Evolutionary conservation across 257 asterid genomes (phyloP), one percentile per base, ranked within the genome.

Genomic region (Capsicum pubescens): DNA sequence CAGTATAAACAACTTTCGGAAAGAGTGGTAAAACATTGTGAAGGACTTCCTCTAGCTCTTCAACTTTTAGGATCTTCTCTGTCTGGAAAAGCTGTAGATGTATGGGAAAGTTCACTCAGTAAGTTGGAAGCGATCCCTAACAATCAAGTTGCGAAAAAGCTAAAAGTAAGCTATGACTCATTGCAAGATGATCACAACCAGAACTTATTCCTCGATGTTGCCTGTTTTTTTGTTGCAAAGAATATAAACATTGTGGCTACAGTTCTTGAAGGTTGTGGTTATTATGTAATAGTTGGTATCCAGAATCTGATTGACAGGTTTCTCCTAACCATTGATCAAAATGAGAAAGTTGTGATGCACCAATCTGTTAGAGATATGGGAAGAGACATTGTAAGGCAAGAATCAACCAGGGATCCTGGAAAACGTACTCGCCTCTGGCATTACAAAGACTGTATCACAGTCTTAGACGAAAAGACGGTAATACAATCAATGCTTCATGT

Each of bases 1-100:
- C 19, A 36, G 60, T 61, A 58, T 32, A 3, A 15, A 55, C 35
- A 84, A 14, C 42, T 42, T n/a, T 74, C 83, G 10, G 13, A 59
- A 60, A 61, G 54, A n/a, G 82, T 78, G 42, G 26, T 74, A 6
- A 15, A 19, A 10, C 82, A 84, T 46, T 84, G 86, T 61, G 82
- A 42, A 39, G 86, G 86, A 17, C 46, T 84, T 74, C 86, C 83
- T 11, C 61, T 84, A 17, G 82, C 86, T 84, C 83, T 84, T 84
- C 74, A 63, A 54, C 61, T 84, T 19, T 46, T 74, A 46, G 86
- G 83, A 10, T 84, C 86, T 74, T 84, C 86, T 42, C 77, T 76
- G 10, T 84, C 66, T 46, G 77, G 82, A 14, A 39, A 35, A 50
- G 35, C 74, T 46, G 16, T 32, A 42, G 82, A 59, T 19, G 77